Evolutionary conservation across 1,139 yeast species (phyloP), one percentile per base, ranked within the genome.

Genomic region (Taiozyma sp.): DNA sequence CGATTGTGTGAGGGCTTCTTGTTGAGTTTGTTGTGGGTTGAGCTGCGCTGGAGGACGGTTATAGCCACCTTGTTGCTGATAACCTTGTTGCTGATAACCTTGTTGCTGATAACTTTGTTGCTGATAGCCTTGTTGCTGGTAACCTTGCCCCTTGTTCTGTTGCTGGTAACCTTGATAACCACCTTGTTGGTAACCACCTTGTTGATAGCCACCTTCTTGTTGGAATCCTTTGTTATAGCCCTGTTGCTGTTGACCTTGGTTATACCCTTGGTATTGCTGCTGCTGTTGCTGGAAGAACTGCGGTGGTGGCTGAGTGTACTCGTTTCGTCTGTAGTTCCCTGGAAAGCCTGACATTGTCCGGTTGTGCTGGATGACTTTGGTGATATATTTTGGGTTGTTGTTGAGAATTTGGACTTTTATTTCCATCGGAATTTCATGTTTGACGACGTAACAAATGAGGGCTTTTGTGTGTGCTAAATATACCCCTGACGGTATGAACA

Each of bases 1-100:
- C 4, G 61, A 54, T 46, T 54, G 56, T 9, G 59, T 43, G 8
- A 55, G 50, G 8, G 56, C 55, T 22, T 55, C 43, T 36, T 49
- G 47, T 43, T 53, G 47, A 32, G 55, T 47, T 38, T 53, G 49
- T 32, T 45, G 45, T 28, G 51, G 47, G 6, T 57, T 22, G 4
- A 51, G 41, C 16, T 45, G 47, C 22, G 51, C 50, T 3, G 54
- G 44, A 44, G 61, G 59, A 43, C 59, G 46, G 23, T 45, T 38
- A 48, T 52, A 52, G 38, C 43, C 45, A 19, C 22, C 39, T 30
- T 40, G 47, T 30, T 42, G 43, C 45, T 27, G 50, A 28, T n/a
- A 36, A 10, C 28, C 29, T 28, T 16, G 65, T 48, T 65, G 67
- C 6, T 69, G 67, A 51, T 72, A 71, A 32, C 24, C 65, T 57